Percentiles rank a stretch among this genome's conserved stretches.
Evolutionary conservation across 2,329 filamentous ascomycete species (phyloP).

Genomic region (Fusarium mexicanum): DNA sequence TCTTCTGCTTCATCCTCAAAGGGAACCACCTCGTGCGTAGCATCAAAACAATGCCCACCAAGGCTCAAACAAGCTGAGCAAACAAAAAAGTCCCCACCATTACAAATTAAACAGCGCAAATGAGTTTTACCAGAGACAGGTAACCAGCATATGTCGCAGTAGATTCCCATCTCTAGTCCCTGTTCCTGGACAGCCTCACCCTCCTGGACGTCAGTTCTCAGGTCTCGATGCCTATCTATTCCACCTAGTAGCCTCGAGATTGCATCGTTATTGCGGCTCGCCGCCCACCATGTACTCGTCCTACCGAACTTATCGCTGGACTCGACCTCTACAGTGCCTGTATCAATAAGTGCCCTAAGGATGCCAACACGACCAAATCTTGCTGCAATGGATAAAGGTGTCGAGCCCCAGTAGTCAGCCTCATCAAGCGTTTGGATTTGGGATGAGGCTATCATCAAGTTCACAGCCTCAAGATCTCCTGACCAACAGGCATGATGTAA

Average conservation of each 20-base stretch:
- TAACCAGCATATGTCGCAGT: not conserved
- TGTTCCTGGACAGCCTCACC: rapidly evolving
- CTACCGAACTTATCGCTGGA: rapidly evolving
- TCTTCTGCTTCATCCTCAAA: not conserved
- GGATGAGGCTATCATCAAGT: rapidly evolving
- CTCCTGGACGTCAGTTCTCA: rapidly evolving
- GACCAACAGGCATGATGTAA: not conserved
- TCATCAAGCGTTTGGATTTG: rapidly evolving
- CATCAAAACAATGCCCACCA: not conserved
- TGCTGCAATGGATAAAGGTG: rapidly evolving
- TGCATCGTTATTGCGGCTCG: rapidly evolving
- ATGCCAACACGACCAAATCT: rapidly evolving
- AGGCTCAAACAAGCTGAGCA: not conserved
- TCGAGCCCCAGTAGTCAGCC: not conserved
- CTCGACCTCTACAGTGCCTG: rapidly evolving
- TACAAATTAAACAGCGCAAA: rapidly evolving
- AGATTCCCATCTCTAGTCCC: rapidly evolving
- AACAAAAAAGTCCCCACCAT: not conserved
- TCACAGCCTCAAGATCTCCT: not conserved
- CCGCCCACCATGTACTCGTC: rapidly evolving
- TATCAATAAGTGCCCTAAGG: rapidly evolving
- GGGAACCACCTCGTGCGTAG: not conserved
- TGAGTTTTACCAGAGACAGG: rapidly evolving
- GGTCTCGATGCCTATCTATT: rapidly evolving
- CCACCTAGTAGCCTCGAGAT: rapidly evolving